A percentile compares a stretch with the other conserved stretches of the same genome.
phyloP scores from a whole-genome alignment of 805 yeast species.

The Nakazawaea pomicola region DNA sequence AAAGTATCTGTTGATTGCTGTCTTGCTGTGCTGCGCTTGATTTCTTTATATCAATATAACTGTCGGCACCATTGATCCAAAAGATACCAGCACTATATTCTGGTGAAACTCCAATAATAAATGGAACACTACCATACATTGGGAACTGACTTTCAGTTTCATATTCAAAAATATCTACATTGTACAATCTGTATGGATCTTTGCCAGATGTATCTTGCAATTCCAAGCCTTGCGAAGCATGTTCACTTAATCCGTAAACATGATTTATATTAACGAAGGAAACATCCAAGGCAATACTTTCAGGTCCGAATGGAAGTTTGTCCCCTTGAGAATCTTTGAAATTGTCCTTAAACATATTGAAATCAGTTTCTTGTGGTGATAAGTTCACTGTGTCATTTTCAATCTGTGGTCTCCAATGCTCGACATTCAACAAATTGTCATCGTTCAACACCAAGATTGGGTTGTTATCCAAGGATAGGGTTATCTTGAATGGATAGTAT shows the following conservation, averaged over 20 bases:
- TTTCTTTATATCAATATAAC: conserved; percentile 67
- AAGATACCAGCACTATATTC: conserved; percentile 67
- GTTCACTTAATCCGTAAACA: conserved; percentile 96
- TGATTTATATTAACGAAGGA: conserved; percentile 53
- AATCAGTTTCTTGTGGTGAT: conserved; percentile 55
- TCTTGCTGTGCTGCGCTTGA: not conserved
- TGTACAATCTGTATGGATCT: conserved; percentile 83
- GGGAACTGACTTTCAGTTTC: conserved; percentile 77
- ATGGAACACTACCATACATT: conserved; percentile 94
- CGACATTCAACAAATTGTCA: conserved; percentile 68
- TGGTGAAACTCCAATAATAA: conserved; percentile 65
- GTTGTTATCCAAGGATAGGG: conserved; percentile 39
- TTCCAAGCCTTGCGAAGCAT: conserved; percentile 67
- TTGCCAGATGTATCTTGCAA: conserved; percentile 57
- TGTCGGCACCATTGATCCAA: conserved; percentile 93
- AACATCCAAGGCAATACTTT: conserved; percentile 79
- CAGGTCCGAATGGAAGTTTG: conserved; percentile 77
- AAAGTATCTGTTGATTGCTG: conserved; percentile 14
- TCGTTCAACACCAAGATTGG: conserved; percentile 61
- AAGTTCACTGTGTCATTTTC: conserved; percentile 33
- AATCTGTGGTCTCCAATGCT: conserved; percentile 61
- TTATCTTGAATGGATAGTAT: conserved; percentile 45
- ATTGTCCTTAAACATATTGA: conserved; percentile 63
- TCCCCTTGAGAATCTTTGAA: conserved; percentile 68
- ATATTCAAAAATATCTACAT: conserved; percentile 95